Evolutionary conservation across 2,329 filamentous ascomycete genomes (phyloP), one percentile per base, ranked within the genome.

Genomic region (Chaetomium strumarium): DNA sequence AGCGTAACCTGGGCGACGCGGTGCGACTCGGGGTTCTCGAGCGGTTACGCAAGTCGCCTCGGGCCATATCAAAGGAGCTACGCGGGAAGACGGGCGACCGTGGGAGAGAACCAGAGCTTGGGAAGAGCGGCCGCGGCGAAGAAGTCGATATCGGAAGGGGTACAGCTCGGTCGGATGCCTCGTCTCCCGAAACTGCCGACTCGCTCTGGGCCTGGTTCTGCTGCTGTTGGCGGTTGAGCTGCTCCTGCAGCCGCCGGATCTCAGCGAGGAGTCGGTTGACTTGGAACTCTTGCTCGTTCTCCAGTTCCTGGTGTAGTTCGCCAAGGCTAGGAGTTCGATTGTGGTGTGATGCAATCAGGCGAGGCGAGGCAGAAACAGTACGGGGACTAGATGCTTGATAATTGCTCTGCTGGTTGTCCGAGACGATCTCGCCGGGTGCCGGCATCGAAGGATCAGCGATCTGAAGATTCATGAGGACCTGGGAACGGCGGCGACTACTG

Each of bases 221-320:
- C 36, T 54, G 51, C 55, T 63, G 68, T 60, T 71, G 72, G 53
- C 73, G 70, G 63, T 81, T 80, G 17, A 63, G 42, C 60, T 90
- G 85, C 39, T 85, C 73, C 64, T 90, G 88, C 64, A 91, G 85
- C 49, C 83, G 76, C 51, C 86, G 80, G 62, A 92, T 91, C 80
- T 89, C 86, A 55, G 81, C 79, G 41, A 92, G 75, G 2, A 92
- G 78, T 11, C 88, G 83, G 64, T 91, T 91, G 58, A 90, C 86
- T 69, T 90, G 86, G 20, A 82, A 84, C 64, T 90, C 86, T 66
- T 90, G 86, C 69, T 90, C 86, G 49, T 83, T 85, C 67, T 90
- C 86, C 1, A 90, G 75, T 68, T 90, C 85, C 65, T 90, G 86
- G 60, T 90, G 86, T 39, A 90, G 78, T 67, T 90, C 86, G 16